These are phyloP conservation scores for Wickerhamiella domercqiae DNA, from an alignment of 805 yeast species.

Conservation along the genomic window DNA sequence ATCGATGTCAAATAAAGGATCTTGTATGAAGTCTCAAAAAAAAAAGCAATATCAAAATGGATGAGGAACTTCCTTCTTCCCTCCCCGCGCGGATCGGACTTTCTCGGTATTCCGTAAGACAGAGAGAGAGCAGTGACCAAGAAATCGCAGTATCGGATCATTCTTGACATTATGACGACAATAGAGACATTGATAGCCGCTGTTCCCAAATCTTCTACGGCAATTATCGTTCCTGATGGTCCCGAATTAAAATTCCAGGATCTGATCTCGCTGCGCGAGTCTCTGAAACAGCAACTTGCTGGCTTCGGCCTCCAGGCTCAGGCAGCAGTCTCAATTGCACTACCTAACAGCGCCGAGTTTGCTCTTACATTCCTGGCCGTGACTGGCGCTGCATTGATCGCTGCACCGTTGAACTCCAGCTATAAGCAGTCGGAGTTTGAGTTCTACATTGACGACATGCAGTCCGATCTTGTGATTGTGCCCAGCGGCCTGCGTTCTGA, in stretches of 20 bases:
- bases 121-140: too few relatives aligned
- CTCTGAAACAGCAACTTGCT: slow-evolving; percentile 31
- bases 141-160: too few relatives aligned
- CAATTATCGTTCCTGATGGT: slow-evolving; percentile 34
- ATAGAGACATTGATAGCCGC: slow-evolving; percentile 7
- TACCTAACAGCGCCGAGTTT: slow-evolving; percentile 48
- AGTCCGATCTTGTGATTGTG: slow-evolving; percentile 42
- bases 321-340: slow-evolving; percentile 40
- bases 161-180: slow-evolving; percentile 13
- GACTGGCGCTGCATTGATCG: slow-evolving; percentile 40
- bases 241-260: slow-evolving; percentile 31
- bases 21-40: too few relatives aligned
- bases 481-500: slow-evolving; percentile 32
- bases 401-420: slow-evolving; percentile 55
- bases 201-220: slow-evolving; percentile 10
- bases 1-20: too few relatives aligned
- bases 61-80: too few relatives aligned
- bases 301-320: slow-evolving; percentile 26
- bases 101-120: too few relatives aligned
- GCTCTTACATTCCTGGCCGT: slow-evolving; percentile 40
- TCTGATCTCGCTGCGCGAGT: slow-evolving; percentile 31
- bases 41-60: too few relatives aligned
- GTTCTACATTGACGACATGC: slow-evolving; percentile 46
- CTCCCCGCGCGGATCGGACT: too few relatives aligned
- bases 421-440: slow-evolving; percentile 48